A percentile compares a stretch with the other conserved stretches of the same genome.
These are phyloP conservation scores for Fonsecaea monophora DNA, from an alignment of 2,329 filamentous ascomycete species.

Conservation along the genomic window DNA sequence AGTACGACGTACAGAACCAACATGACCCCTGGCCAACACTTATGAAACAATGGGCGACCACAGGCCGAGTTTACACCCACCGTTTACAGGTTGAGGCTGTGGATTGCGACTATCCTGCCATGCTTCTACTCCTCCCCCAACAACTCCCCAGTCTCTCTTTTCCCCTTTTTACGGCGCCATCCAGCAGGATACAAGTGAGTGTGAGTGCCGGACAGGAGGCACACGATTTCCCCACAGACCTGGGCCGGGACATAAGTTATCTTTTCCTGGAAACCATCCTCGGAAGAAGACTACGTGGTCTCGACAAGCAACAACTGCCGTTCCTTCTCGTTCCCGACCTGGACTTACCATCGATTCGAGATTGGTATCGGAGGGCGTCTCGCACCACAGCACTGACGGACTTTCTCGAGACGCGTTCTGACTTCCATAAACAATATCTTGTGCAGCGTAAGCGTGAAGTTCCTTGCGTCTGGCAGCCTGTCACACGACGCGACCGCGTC, in stretches of 20 bases:
- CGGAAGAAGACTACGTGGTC: constrained; percentile 20
- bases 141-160: constrained; percentile 26
- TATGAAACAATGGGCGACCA: constrained; percentile 32
- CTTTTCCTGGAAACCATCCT: constrained; percentile 21
- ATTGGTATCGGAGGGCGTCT: constrained; percentile 25
- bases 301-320: constrained; percentile 27
- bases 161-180: constrained; percentile 15
- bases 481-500: not conserved
- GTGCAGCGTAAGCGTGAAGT: constrained; percentile 7
- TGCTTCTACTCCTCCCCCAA: constrained; percentile 33
- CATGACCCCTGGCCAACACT: constrained; percentile 50
- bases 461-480: constrained; percentile 23
- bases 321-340: constrained; percentile 34
- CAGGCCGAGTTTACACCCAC: constrained; percentile 25
- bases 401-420: not conserved
- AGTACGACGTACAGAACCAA: constrained; percentile 42
- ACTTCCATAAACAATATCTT: constrained; percentile 15
- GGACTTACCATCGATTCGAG: constrained; percentile 5
- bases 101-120: constrained; percentile 15
- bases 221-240: constrained; percentile 11
- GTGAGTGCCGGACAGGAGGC: constrained; percentile 14
- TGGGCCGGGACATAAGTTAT: constrained; percentile 24
- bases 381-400: constrained; percentile 9
- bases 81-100: constrained; percentile 22
- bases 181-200: constrained; percentile 3